phyloP scores from a whole-genome alignment of 352 stramenopile genomes.

The Vaucheria bursata region DNA sequence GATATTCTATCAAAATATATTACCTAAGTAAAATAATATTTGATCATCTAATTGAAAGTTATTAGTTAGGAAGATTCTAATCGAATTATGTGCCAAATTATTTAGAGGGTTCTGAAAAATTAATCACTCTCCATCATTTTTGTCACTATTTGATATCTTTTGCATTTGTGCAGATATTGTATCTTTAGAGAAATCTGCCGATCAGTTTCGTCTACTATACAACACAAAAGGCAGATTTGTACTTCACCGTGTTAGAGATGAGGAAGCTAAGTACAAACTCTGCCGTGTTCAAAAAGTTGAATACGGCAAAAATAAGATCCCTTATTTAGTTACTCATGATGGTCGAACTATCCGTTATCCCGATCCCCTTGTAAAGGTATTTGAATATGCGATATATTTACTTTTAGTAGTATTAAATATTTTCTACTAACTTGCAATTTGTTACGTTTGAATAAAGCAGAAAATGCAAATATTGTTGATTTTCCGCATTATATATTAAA shows the following conservation, averaged over 20 bases:
- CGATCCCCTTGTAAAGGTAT: conserved; percentile 87
- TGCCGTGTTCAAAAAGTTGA: conserved; percentile 90
- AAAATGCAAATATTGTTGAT: not conserved
- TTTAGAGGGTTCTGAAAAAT: too few species aligned
- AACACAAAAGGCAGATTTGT: conserved; percentile 98
- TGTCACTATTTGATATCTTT: too few species aligned
- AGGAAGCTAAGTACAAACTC: conserved; percentile 98
- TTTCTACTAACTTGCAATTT: not conserved
- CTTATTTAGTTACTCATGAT: conserved; percentile 95
- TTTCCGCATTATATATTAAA: not conserved
- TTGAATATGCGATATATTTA: not conserved
- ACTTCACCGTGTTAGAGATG: conserved; percentile 85
- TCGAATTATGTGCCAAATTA: too few species aligned
- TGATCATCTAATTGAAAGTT: too few species aligned
- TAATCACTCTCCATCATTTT: too few species aligned
- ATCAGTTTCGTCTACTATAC: conserved; percentile 95
- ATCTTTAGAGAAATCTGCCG: conserved; percentile 86
- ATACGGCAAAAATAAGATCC: conserved; percentile 91
- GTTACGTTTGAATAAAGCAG: not conserved
- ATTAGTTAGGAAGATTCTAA: not conserved
- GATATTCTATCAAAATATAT: too few species aligned
- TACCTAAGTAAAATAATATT: too few species aligned
- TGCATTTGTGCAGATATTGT: conserved; percentile 74
- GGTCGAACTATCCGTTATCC: conserved; percentile 97
- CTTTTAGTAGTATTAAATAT: too few species aligned